phyloP scores from a whole-genome alignment of 352 stramenopile species.

The Blastocystis sp. region DNA sequence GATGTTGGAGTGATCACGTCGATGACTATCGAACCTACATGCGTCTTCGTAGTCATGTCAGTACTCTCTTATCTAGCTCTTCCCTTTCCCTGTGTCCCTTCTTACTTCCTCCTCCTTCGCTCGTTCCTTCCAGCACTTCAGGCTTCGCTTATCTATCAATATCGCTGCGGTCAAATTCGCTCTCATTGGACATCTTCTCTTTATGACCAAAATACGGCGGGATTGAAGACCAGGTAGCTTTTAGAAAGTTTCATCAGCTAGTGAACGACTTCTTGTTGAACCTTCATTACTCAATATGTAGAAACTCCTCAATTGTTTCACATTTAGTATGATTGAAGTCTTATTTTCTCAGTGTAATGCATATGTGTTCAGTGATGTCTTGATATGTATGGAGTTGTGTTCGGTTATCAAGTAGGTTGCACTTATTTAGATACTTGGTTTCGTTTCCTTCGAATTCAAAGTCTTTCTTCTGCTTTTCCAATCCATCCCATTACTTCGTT shows the following conservation, averaged over 20 bases:
- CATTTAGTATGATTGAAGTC: not conserved
- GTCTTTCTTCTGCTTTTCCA: not conserved
- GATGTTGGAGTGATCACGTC: not conserved
- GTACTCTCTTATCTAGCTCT: not conserved
- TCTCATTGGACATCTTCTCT: not conserved
- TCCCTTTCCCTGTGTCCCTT: not conserved
- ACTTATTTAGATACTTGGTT: not conserved
- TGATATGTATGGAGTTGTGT: not conserved
- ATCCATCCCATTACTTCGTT: not conserved
- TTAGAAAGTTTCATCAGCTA: not conserved
- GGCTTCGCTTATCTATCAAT: constrained; percentile 1
- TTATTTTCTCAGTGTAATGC: constrained; percentile 51
- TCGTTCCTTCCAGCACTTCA: constrained; percentile 16
- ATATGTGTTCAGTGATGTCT: not conserved
- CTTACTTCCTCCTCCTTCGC: not conserved
- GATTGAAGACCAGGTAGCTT: not conserved
- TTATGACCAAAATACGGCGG: not conserved
- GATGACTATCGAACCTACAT: not conserved
- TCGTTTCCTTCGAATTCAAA: not conserved
- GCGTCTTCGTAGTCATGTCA: not conserved
- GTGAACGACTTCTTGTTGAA: not conserved
- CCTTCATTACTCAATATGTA: not conserved
- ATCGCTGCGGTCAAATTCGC: not conserved
- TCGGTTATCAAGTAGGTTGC: not conserved
- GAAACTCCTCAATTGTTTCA: not conserved